Conservation (phyloP, 495 filamentous ascomycete genomes). For the Geoglossum glabrum region DNA sequence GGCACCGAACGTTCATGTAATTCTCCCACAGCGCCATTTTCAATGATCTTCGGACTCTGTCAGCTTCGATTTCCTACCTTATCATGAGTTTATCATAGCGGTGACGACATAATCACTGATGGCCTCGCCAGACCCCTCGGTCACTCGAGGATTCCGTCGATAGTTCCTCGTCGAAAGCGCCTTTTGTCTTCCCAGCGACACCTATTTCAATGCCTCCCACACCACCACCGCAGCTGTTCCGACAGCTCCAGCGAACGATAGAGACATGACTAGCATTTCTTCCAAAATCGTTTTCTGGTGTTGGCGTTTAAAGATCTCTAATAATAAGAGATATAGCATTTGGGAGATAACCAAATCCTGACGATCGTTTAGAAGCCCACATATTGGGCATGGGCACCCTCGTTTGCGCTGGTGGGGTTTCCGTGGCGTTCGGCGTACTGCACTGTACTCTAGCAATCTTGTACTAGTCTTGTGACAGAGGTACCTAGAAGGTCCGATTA, state of each 20-base stretch:
- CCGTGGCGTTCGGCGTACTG: background rate
- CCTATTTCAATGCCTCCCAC: slow-evolving; percentile 49
- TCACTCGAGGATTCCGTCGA: slow-evolving; percentile 53
- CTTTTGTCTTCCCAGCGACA: slow-evolving; percentile 41
- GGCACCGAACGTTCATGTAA: slow-evolving; percentile 48
- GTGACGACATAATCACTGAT: slow-evolving; percentile 5
- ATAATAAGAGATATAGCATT: background rate
- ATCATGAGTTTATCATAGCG: slow-evolving; percentile 8
- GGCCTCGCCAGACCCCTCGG: slow-evolving; percentile 52
- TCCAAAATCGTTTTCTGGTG: background rate
- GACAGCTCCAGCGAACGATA: background rate
- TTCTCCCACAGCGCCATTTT: slow-evolving; percentile 21
- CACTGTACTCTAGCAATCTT: background rate
- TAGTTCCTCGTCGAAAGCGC: slow-evolving; percentile 33
- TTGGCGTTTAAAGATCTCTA: slow-evolving; percentile 1
- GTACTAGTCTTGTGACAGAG: background rate
- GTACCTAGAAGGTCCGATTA: background rate
- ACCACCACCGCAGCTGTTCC: slow-evolving; percentile 23
- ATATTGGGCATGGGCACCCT: background rate
- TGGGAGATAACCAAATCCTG: background rate
- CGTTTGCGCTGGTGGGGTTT: background rate
- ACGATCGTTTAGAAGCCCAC: background rate
- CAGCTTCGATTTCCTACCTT: slow-evolving; percentile 8
- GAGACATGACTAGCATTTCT: background rate
- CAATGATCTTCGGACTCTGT: slow-evolving; percentile 12